Evolutionary conservation across 345 rosid genomes (phyloP).

Genomic region (Iberis pinnata): DNA sequence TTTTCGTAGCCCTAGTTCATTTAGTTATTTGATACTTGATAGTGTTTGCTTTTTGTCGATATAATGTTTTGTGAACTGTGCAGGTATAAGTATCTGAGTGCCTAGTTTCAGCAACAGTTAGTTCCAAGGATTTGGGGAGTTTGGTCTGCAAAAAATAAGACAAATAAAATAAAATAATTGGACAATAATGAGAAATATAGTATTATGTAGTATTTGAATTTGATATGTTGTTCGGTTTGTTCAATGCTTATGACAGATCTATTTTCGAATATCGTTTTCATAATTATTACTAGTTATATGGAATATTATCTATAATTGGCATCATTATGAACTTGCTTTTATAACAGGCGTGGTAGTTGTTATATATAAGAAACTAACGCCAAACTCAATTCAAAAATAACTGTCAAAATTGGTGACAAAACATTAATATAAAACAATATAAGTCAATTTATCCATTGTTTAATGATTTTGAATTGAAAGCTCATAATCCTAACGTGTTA

Average conservation of each 20-base stretch:
- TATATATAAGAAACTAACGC: neutral
- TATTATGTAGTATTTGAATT: slow-evolving; percentile 2
- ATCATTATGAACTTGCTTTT: slow-evolving; percentile 18
- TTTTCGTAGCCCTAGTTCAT: too few relatives aligned
- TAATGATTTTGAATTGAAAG: too few relatives aligned
- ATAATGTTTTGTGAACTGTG: too few relatives aligned
- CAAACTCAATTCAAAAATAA: slow-evolving; percentile 21
- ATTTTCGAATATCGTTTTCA: slow-evolving; percentile 17
- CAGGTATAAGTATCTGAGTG: slow-evolving; percentile 19
- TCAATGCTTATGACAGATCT: slow-evolving; percentile 6
- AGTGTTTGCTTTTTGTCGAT: slow-evolving; percentile 1
- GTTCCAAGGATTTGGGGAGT: slow-evolving; percentile 27
- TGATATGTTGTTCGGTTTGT: slow-evolving; percentile 14
- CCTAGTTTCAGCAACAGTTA: slow-evolving; percentile 22
- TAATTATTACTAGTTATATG: slow-evolving; percentile 11
- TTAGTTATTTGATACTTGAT: too few relatives aligned
- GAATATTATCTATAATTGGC: slow-evolving; percentile 23
- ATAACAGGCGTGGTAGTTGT: slow-evolving; percentile 14
- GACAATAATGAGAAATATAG: slow-evolving; percentile 1
- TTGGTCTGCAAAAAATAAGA: slow-evolving; percentile 22
- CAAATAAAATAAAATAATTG: slow-evolving; percentile 12
- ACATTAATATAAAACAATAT: too few relatives aligned
- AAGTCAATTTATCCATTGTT: too few relatives aligned
- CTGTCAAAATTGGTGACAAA: neutral
- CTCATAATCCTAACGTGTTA: too few relatives aligned